Percentiles rank a stretch among this genome's conserved stretches.
Evolutionary conservation across 2,329 filamentous ascomycete species (phyloP).

Genomic region (Coniella vitis): DNA sequence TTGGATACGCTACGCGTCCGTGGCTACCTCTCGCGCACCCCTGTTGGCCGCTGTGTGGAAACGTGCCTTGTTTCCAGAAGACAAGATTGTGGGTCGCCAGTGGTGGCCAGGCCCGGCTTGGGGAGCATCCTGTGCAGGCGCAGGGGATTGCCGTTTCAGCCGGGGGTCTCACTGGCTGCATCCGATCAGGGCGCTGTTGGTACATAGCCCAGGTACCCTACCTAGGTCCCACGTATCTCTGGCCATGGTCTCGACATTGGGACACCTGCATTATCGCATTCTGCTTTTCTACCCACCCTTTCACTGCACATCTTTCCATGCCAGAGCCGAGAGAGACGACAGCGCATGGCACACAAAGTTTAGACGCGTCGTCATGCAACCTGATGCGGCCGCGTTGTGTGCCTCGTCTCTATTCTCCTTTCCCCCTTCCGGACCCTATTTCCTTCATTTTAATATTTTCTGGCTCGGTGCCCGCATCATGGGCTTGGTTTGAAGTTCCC

Average conservation of each 20-base stretch:
- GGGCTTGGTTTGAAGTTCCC: no score
- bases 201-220: slow-evolving; percentile 8
- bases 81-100: slow-evolving; percentile 35
- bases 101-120: slow-evolving; percentile 37
- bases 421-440: background rate
- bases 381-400: slow-evolving; percentile 4
- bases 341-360: slow-evolving; percentile 17
- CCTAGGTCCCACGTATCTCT: slow-evolving; percentile 18
- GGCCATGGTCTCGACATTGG: slow-evolving; percentile 11
- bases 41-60: slow-evolving; percentile 9
- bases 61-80: slow-evolving; percentile 36
- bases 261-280: slow-evolving; percentile 1
- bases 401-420: background rate
- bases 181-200: slow-evolving; percentile 27
- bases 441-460: background rate
- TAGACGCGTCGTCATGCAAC: slow-evolving; percentile 17
- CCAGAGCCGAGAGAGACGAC: slow-evolving; percentile 17
- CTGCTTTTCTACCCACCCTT: background rate
- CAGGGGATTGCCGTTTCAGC: slow-evolving; percentile 47
- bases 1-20: no score
- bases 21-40: background rate
- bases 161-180: slow-evolving; percentile 31
- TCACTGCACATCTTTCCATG: slow-evolving; percentile 16
- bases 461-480: no score
- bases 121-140: slow-evolving; percentile 33